phyloP scores from a whole-genome alignment of 2,329 filamentous ascomycete species.

The Diaporthe vaccinii region DNA sequence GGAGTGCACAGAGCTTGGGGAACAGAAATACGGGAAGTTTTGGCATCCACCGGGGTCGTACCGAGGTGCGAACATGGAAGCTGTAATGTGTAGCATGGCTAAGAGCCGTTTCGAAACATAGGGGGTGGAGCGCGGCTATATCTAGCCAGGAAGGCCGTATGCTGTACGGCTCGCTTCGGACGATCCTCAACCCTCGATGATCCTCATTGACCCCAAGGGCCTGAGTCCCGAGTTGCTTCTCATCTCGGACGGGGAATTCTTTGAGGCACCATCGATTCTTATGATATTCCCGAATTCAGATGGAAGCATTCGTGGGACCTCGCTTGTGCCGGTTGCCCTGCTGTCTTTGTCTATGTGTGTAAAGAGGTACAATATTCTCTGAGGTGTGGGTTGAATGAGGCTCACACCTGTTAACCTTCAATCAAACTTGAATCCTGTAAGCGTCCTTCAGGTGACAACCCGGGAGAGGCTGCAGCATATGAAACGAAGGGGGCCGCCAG shows the following conservation, averaged over 20 bases:
- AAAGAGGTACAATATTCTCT: not conserved
- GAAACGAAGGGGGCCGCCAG: slow-evolving; percentile 9
- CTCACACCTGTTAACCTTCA: slow-evolving; percentile 1
- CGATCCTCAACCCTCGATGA: slow-evolving; percentile 15
- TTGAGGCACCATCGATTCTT: not conserved
- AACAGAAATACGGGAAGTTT: not conserved
- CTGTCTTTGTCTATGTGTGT: not conserved
- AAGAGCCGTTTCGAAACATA: slow-evolving; percentile 26
- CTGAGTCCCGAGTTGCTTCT: not conserved
- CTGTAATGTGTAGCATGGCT: slow-evolving; percentile 7
- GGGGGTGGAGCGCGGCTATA: slow-evolving; percentile 29
- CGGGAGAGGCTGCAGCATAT: slow-evolving; percentile 18
- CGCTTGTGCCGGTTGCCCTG: not conserved
- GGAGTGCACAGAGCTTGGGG: slow-evolving; percentile 3
- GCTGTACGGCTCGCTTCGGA: slow-evolving; percentile 30
- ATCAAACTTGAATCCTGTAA: slow-evolving; percentile 6
- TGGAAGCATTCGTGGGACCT: not conserved
- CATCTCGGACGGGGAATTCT: slow-evolving; percentile 21
- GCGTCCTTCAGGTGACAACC: slow-evolving; percentile 24
- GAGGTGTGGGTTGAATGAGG: not conserved
- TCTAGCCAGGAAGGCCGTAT: slow-evolving; percentile 19
- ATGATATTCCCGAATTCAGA: not conserved
- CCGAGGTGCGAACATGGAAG: slow-evolving; percentile 9
- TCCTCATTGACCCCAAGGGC: not conserved
- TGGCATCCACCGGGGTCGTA: not conserved